These are phyloP conservation scores for Acacia confusa DNA, from an alignment of 306 rosid species.

Conservation along the genomic window DNA sequence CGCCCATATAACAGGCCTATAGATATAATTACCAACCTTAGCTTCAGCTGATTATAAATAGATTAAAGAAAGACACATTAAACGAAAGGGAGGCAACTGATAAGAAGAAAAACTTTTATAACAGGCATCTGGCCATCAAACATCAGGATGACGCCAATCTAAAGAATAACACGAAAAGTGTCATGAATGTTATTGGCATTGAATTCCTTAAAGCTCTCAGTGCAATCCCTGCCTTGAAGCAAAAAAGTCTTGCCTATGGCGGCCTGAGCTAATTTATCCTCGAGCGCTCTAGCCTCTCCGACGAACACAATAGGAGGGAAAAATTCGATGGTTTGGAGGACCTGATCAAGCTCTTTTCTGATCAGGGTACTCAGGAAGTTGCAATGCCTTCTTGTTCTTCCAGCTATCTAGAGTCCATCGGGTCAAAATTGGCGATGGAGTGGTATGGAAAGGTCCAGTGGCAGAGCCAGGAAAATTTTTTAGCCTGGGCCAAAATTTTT, in stretches of 20 bases:
- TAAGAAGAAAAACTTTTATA: slow-evolving; percentile 4
- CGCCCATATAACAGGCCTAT: neutral
- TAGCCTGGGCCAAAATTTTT: no score
- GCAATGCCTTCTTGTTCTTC: slow-evolving; percentile 18
- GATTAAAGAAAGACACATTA: neutral
- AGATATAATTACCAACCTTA: neutral
- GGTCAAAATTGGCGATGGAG: neutral
- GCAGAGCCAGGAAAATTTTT: no score
- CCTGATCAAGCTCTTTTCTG: slow-evolving; percentile 12
- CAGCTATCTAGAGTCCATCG: slow-evolving; percentile 17
- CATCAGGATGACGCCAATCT: slow-evolving; percentile 18
- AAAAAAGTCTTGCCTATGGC: slow-evolving; percentile 24
- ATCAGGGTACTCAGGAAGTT: slow-evolving; percentile 26
- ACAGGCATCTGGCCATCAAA: slow-evolving; percentile 33
- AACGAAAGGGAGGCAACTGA: neutral
- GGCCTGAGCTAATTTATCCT: slow-evolving; percentile 7
- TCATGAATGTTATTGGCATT: slow-evolving; percentile 37
- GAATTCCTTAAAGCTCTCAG: slow-evolving; percentile 66
- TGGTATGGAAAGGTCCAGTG: neutral
- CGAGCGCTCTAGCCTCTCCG: slow-evolving; percentile 25
- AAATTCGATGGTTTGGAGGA: slow-evolving; percentile 11
- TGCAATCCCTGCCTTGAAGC: slow-evolving; percentile 42
- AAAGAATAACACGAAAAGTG: slow-evolving; percentile 26
- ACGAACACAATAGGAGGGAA: slow-evolving; percentile 30
- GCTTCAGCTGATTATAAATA: neutral